These are phyloP conservation scores for Dioszegia crocea DNA, from an alignment of 768 basidiomycete genomes.

Conservation along the genomic window DNA sequence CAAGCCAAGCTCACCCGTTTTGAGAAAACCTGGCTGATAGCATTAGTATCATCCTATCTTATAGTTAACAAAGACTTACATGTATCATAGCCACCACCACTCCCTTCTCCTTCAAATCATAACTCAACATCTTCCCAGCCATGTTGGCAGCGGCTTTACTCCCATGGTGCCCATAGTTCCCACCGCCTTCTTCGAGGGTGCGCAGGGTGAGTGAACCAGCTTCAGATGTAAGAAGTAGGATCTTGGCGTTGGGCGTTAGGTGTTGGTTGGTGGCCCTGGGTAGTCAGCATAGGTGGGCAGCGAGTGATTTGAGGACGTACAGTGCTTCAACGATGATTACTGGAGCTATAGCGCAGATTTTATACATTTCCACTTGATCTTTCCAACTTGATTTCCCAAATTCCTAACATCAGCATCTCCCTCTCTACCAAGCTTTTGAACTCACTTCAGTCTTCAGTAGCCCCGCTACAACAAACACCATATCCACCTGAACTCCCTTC, in stretches of 20 bases:
- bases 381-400: constrained; percentile 51
- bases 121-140: constrained; percentile 52
- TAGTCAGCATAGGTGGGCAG: background rate
- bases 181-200: constrained; percentile 54
- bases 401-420: background rate
- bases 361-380: constrained; percentile 55
- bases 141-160: constrained; percentile 57
- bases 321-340: constrained; percentile 33
- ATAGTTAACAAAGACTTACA: constrained; percentile 41
- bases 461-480: constrained; percentile 49
- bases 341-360: constrained; percentile 53
- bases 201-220: constrained; percentile 54
- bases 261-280: constrained; percentile 24
- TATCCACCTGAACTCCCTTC: background rate
- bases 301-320: constrained; percentile 10
- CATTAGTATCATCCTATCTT: background rate
- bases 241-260: constrained; percentile 49
- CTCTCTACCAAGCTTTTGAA: background rate
- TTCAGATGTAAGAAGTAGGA: constrained; percentile 55
- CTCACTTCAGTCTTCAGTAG: constrained; percentile 53
- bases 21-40: constrained; percentile 56
- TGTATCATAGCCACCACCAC: constrained; percentile 54
- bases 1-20: constrained; percentile 48
- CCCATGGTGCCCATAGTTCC: constrained; percentile 57
- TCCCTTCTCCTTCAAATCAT: constrained; percentile 52